Percentiles rank a stretch among this genome's conserved stretches.
Evolutionary conservation across 345 rosid species (phyloP).

Genomic region (Gossypium arboreum): DNA sequence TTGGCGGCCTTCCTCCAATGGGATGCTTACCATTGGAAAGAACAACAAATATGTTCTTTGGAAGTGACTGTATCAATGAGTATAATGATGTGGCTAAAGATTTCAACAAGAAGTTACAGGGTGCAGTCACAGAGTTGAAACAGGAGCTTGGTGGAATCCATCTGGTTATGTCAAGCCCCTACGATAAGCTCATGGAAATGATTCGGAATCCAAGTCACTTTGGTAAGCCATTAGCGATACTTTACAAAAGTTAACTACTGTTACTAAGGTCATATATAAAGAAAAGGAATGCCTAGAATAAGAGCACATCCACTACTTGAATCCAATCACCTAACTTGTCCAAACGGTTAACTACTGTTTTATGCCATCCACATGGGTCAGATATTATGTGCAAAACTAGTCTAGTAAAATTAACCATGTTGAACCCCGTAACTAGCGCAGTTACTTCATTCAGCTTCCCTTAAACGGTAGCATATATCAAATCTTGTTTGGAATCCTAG

Average conservation of each 20-base stretch:
- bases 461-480: background rate
- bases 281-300: background rate
- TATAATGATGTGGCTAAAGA: conserved; percentile 58
- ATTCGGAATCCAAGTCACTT: conserved; percentile 43
- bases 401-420: background rate
- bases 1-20: conserved; percentile 65
- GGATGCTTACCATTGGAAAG: conserved; percentile 86
- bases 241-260: background rate
- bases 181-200: conserved; percentile 40
- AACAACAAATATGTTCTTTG: conserved; percentile 43
- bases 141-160: conserved; percentile 44
- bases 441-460: background rate
- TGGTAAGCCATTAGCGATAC: conserved; percentile 40
- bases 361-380: background rate
- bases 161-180: conserved; percentile 39
- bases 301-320: background rate
- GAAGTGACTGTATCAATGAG: conserved; percentile 47
- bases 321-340: background rate
- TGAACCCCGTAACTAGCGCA: background rate
- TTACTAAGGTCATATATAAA: background rate
- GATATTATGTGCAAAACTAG: background rate
- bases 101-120: conserved; percentile 48
- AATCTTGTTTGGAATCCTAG: background rate
- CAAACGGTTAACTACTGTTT: background rate
- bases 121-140: conserved; percentile 32